Evolutionary conservation across 176 grass and related monocot species (phyloP).

Genomic region (Carex scoparia): DNA sequence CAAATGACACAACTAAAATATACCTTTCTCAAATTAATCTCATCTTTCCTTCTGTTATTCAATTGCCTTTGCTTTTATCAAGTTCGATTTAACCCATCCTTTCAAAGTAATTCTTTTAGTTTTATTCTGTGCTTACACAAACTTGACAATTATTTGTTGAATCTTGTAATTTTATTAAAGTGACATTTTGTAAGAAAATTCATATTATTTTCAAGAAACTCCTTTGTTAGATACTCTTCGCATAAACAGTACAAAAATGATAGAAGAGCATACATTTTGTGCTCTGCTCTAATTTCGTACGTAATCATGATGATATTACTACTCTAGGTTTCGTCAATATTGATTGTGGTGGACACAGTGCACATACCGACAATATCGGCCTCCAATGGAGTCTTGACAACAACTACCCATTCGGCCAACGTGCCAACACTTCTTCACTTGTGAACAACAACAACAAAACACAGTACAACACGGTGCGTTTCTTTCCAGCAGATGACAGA

Average conservation of each 20-base stretch:
- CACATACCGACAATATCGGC: constrained; percentile 64
- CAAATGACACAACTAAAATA: background rate
- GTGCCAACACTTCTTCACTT: constrained; percentile 29
- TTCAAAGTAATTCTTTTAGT: background rate
- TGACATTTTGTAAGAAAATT: background rate
- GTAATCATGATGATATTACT: background rate
- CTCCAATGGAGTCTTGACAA: constrained; percentile 72
- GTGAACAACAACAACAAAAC: constrained; percentile 29
- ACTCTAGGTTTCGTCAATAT: constrained; percentile 75
- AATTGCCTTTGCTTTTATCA: background rate
- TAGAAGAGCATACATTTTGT: background rate
- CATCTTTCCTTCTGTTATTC: background rate
- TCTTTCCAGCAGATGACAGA: constrained; percentile 54
- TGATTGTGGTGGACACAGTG: constrained; percentile 69
- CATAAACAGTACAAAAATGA: background rate
- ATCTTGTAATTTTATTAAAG: background rate
- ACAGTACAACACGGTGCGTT: constrained; percentile 54
- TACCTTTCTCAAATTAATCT: too few species aligned
- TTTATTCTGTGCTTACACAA: background rate
- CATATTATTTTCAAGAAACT: background rate
- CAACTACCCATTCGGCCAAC: constrained; percentile 45
- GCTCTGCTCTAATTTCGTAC: background rate
- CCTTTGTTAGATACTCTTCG: background rate
- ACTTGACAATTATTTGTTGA: background rate
- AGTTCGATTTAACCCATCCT: background rate